Percentiles rank a stretch among this genome's conserved stretches.
Evolutionary conservation across 495 filamentous ascomycete genomes (phyloP).

Genomic region (Xylaria longipes): DNA sequence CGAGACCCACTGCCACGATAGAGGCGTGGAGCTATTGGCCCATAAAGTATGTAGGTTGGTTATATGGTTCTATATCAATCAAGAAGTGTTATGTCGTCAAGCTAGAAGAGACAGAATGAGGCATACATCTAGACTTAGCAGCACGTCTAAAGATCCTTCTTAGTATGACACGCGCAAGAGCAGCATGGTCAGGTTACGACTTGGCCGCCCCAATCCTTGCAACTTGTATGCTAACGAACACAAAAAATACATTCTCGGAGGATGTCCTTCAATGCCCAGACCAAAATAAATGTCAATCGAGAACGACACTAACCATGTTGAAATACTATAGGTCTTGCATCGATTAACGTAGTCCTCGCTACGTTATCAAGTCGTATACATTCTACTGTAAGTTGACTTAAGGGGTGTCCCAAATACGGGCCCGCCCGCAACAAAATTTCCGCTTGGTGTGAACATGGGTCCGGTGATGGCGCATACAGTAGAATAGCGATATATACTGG

Average conservation of each 20-base stretch:
- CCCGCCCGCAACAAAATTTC: neutral
- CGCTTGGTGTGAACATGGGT: neutral
- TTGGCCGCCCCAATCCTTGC: no score
- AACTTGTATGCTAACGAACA: neutral
- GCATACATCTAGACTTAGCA: neutral
- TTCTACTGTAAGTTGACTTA: neutral
- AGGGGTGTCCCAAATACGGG: neutral
- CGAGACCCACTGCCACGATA: neutral
- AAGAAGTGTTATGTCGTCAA: neutral
- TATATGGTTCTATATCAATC: neutral
- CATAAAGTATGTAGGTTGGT: neutral
- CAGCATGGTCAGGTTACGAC: no score
- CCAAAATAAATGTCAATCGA: neutral
- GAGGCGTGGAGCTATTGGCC: neutral
- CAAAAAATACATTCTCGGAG: neutral
- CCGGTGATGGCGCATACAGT: neutral
- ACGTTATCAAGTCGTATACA: neutral
- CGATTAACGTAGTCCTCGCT: neutral
- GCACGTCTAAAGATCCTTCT: no score
- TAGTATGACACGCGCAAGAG: no score
- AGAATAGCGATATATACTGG: no score
- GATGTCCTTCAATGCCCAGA: neutral
- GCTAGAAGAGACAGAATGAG: neutral
- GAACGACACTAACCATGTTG: neutral
- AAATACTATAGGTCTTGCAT: neutral